Percentiles rank a stretch among this genome's conserved stretches.
Conservation (phyloP, 306 rosid genomes). For the Fagus sylvatica region DNA sequence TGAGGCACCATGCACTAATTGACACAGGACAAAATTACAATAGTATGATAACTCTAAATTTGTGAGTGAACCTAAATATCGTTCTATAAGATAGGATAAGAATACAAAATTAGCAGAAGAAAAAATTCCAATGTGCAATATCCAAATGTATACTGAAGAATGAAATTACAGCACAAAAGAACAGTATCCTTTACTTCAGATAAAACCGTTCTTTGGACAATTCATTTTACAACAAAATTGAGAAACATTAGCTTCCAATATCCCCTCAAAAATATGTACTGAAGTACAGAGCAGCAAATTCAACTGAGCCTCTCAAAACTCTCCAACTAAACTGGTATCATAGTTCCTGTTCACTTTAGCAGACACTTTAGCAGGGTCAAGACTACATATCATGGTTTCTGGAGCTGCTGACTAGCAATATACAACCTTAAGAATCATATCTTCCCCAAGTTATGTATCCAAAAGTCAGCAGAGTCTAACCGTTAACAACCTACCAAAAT, state of each 20-base stretch:
- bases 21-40: not conserved
- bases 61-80: not conserved
- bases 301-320: slow-evolving; percentile 19
- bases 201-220: not conserved
- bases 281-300: slow-evolving; percentile 6
- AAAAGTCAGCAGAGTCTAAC: slow-evolving; percentile 48
- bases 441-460: slow-evolving; percentile 38
- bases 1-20: not conserved
- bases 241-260: not conserved
- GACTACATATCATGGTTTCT: slow-evolving; percentile 23
- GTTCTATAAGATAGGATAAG: not conserved
- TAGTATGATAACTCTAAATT: not conserved
- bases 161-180: not conserved
- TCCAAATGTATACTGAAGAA: not conserved
- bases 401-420: slow-evolving; percentile 22
- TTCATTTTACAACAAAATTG: slow-evolving; percentile 6
- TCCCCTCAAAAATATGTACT: slow-evolving; percentile 21
- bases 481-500: slow-evolving; percentile 54
- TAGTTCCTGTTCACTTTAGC: slow-evolving; percentile 20
- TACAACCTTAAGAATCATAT: slow-evolving; percentile 43
- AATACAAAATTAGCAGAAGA: not conserved
- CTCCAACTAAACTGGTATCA: not conserved
- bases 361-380: slow-evolving; percentile 18
- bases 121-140: not conserved
- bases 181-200: slow-evolving; percentile 14